Percentiles rank a stretch among this genome's conserved stretches.
Conservation (phyloP, 805 yeast genomes). For the Kazachstania viticola region DNA sequence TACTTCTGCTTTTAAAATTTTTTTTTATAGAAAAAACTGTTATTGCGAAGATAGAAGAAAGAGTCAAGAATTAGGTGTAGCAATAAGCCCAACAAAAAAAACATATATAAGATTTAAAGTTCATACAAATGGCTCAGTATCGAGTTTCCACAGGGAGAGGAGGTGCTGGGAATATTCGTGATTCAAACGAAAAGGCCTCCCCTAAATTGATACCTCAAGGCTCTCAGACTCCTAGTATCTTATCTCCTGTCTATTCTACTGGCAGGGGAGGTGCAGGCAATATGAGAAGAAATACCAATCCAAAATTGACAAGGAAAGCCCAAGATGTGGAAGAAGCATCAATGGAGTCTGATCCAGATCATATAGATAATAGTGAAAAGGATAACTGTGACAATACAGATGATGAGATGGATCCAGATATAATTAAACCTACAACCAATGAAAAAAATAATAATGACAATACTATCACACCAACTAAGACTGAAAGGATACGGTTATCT, state of each 20-base stretch:
- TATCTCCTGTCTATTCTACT: conserved; percentile 48
- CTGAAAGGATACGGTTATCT: not conserved
- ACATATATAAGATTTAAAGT: no score
- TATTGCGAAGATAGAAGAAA: no score
- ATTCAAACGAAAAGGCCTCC: conserved; percentile 33
- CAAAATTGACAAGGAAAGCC: conserved; percentile 45
- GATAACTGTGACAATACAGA: not conserved
- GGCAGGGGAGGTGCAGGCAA: conserved; percentile 78
- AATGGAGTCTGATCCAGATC: not conserved
- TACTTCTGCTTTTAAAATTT: no score
- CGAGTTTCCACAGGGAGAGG: conserved; percentile 59
- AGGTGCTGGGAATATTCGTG: conserved; percentile 60
- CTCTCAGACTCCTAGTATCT: conserved; percentile 47
- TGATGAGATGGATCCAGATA: conserved; percentile 1
- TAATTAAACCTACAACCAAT: not conserved
- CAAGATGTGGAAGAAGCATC: conserved; percentile 55
- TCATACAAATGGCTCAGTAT: no score
- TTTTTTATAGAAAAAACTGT: no score
- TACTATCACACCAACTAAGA: not conserved
- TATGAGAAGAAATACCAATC: conserved; percentile 52
- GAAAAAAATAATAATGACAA: not conserved
- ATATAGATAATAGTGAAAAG: conserved; percentile 7
- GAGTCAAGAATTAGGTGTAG: no score
- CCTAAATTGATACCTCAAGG: conserved; percentile 50
- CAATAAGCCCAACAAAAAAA: no score